Evolutionary conservation across 1,284 basidiomycete genomes (phyloP).

Genomic region (Taiwanofungus camphoratus): DNA sequence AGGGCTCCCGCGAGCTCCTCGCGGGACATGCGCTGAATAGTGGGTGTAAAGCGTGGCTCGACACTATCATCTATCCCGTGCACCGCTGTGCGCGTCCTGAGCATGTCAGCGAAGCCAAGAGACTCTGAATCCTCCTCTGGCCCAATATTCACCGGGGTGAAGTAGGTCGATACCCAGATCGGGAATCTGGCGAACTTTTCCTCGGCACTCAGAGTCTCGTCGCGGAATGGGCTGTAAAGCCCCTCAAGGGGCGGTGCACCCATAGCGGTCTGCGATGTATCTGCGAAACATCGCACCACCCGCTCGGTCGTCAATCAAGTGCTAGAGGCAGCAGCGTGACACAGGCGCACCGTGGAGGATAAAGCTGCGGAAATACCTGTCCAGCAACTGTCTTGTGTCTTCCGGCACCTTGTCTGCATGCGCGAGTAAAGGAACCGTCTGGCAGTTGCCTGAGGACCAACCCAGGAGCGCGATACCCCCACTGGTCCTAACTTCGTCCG

Average conservation of each 20-base stretch:
- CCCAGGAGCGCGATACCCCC: slow-evolving; percentile 10
- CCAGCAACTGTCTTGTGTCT: slow-evolving; percentile 3
- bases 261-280: slow-evolving; percentile 2
- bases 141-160: slow-evolving; percentile 9
- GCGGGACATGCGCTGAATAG: slow-evolving; percentile 11
- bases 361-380: slow-evolving; percentile 8
- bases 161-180: slow-evolving; percentile 14
- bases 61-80: slow-evolving; percentile 3
- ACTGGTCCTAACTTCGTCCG: neutral
- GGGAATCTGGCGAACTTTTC: slow-evolving; percentile 9
- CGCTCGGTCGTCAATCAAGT: neutral
- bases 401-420: slow-evolving; percentile 7
- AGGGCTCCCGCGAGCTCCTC: slow-evolving; percentile 11
- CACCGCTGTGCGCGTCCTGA: slow-evolving; percentile 3
- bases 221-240: slow-evolving; percentile 4
- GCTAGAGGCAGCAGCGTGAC: neutral
- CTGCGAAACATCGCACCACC: too few relatives aligned
- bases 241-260: neutral
- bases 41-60: slow-evolving; percentile 10
- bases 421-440: slow-evolving; percentile 7
- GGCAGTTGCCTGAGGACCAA: slow-evolving; percentile 13
- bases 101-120: neutral
- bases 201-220: slow-evolving; percentile 4
- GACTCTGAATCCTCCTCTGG: slow-evolving; percentile 5
- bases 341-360: slow-evolving; percentile 10